Base-by-base conservation (phyloP, 306 rosid species). In the Pyrus communis region DNA sequence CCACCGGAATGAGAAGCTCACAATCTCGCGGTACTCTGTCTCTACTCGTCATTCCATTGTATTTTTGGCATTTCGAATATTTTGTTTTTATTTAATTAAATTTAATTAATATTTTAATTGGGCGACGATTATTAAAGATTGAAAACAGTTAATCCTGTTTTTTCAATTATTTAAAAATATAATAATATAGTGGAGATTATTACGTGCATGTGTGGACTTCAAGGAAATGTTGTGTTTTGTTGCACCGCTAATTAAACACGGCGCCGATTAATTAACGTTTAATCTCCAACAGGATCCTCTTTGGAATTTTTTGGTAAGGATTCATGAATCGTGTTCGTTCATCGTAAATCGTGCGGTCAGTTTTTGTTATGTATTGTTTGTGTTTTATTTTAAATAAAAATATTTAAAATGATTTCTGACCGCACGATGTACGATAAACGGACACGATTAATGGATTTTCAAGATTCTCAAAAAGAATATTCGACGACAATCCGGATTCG, bases 1-100 rank as follows among this genome's bases (percentile, higher is more conserved):
- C 88, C 38, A 90, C 93, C 55, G 96, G 93, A 77, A 93, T 86
- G 45, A 93, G 94, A 79, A 90, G 96, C 84, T 93, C 96, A 17
- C 90, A 91, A 86, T 93, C 97, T 80, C 86, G 84, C 70, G 45
- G 60, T n/a, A 79, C 84, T 83, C 87, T 77, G 60, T 90, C 97
- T 86, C 96, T 89, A 75, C 70, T 80, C 40, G 83, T 83, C 84
- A 85, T 84, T 54, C 35, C 7, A 4, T 45, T 43, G 62, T 52
- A 14, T 15, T 60, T 63, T 19, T 6, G 13, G 2, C 66, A 46
- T 54, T 52, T 76, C 73, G 11, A 54, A 67, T 67, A 1, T 22
- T 33, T 4, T 4, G 25, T 22, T 70, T 76, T 45, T 7, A 19
- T 59, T 54, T 35, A 17, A 40, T 27, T 6, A 31, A 42, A 35